Evolutionary conservation across 1,139 yeast genomes (phyloP), one percentile per base, ranked within the genome.

Genomic region (Suhomyces atakaporum): DNA sequence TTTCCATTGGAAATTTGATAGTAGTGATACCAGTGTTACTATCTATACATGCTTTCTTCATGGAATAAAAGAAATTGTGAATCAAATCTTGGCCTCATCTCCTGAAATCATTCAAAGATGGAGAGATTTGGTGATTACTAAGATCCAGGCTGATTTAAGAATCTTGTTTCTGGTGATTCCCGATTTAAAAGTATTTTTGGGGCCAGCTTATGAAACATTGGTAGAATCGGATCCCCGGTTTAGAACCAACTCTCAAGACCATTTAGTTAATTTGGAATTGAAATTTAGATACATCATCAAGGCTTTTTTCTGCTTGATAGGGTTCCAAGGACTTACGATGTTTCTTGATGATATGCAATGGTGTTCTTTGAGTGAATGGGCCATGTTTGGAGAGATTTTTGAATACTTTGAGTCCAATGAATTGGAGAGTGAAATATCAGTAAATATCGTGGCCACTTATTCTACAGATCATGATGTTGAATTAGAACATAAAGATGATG

Each of bases 271-370:
- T 39, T 40, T 59, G 26, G 81, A 76, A 41, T 44, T 74, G 35
- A 59, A 69, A 38, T 66, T 72, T 46, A 62, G 74, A 39, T 69
- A 65, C 38, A 62, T 72, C 12, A 59, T 77, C 36, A 75, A 73
- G 41, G 52, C 63, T 9, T 50, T 77, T 25, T 69, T 67, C 38
- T 62, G 68, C 18, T 49, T 76, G 7, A 61, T 75, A 37, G 72
- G 73, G 4, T 50, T 54, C 13, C 65, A 63, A 16, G 78, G 77
- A 1, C 52, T 75, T 35, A 73, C 79, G 0, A 50, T 75, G 2
- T 63, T 72, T 35, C 54, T 73, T 26, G 81, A 76, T 46, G 79
- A 76, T 51, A 51, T 73, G 21, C 78, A 76, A 36, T 70, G 73
- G 69, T 65, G 75, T 35, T 46, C 64, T 0, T 46, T 45, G 10